Conservation (phyloP, 2,329 filamentous ascomycete genomes). For the Aspergillus arachidicola region DNA sequence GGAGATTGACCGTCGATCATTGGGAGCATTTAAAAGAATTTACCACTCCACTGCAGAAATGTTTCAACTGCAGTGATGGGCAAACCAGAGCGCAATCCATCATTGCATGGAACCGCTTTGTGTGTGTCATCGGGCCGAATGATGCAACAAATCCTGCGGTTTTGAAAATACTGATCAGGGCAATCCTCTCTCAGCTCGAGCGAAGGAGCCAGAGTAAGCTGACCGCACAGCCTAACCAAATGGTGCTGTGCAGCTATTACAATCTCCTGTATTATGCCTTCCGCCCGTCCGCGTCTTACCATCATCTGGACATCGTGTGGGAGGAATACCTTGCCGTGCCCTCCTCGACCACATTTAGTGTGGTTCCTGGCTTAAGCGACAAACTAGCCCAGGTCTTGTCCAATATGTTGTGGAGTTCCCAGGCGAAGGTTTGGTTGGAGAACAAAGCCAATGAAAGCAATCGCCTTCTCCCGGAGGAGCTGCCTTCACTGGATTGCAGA, state of each 20-base stretch:
- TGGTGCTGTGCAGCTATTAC: slow-evolving; percentile 72
- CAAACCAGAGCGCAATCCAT: slow-evolving; percentile 75
- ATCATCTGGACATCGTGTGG: slow-evolving; percentile 78
- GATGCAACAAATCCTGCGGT: slow-evolving; percentile 58
- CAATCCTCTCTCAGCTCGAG: slow-evolving; percentile 69
- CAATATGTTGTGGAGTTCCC: slow-evolving; percentile 61
- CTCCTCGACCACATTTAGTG: slow-evolving; percentile 59
- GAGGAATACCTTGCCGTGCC: slow-evolving; percentile 70
- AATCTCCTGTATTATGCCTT: slow-evolving; percentile 83
- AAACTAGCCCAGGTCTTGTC: slow-evolving; percentile 71
- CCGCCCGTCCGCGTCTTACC: slow-evolving; percentile 66
- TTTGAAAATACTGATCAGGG: slow-evolving; percentile 67
- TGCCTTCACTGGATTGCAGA: slow-evolving; percentile 81
- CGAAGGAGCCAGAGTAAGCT: slow-evolving; percentile 60
- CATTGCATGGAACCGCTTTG: slow-evolving; percentile 80
- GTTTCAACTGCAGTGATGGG: slow-evolving; percentile 78
- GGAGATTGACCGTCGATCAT: slow-evolving; percentile 59
- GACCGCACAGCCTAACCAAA: slow-evolving; percentile 52
- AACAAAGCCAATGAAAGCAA: slow-evolving; percentile 66
- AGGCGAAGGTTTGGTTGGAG: slow-evolving; percentile 69
- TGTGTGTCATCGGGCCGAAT: slow-evolving; percentile 71
- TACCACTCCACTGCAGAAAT: slow-evolving; percentile 77
- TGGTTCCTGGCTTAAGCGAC: slow-evolving; percentile 54
- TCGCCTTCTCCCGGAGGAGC: slow-evolving; percentile 67
- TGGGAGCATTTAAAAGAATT: slow-evolving; percentile 77